Conservation (phyloP, 495 filamentous ascomycete species). For the Neurospora sp. region DNA sequence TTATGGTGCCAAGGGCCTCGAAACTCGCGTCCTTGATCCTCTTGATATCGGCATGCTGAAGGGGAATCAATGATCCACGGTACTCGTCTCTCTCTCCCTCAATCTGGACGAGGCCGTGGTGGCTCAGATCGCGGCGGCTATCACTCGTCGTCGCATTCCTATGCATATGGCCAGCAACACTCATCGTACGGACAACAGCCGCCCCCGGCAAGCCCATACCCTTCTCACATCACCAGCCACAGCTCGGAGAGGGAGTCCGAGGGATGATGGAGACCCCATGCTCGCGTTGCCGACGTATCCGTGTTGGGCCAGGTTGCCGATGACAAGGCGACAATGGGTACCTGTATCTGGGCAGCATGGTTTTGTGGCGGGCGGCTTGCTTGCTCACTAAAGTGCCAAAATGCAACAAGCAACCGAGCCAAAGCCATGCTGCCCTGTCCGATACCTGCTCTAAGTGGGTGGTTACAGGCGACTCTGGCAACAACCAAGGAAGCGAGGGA, state of each 20-base stretch:
- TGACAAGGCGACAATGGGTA: too few relatives aligned
- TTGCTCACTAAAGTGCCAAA: slow-evolving; percentile 42
- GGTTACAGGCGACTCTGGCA: slow-evolving; percentile 12
- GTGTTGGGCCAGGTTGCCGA: background rate
- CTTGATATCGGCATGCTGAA: too few relatives aligned
- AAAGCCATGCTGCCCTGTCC: background rate
- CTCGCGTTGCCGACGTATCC: background rate
- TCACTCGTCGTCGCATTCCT: slow-evolving; percentile 13
- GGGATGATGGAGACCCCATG: background rate
- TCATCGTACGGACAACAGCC: slow-evolving; percentile 16
- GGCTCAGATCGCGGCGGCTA: slow-evolving; percentile 27
- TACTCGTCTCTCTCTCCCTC: too few relatives aligned
- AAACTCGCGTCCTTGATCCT: too few relatives aligned
- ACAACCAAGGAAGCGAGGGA: slow-evolving; percentile 48
- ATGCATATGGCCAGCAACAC: slow-evolving; percentile 16
- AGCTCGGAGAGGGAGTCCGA: background rate
- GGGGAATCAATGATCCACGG: too few relatives aligned
- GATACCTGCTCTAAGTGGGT: slow-evolving; percentile 2
- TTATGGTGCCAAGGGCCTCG: slow-evolving; percentile 2
- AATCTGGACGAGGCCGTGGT: too few relatives aligned
- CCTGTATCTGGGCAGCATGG: background rate
- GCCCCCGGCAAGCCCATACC: slow-evolving; percentile 11
- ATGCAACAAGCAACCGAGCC: slow-evolving; percentile 28
- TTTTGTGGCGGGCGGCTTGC: slow-evolving; percentile 51
- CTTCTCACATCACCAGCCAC: slow-evolving; percentile 12